These are phyloP conservation scores for Bipolaris gigantea DNA, from an alignment of 2,329 filamentous ascomycete species.

Conservation along the genomic window DNA sequence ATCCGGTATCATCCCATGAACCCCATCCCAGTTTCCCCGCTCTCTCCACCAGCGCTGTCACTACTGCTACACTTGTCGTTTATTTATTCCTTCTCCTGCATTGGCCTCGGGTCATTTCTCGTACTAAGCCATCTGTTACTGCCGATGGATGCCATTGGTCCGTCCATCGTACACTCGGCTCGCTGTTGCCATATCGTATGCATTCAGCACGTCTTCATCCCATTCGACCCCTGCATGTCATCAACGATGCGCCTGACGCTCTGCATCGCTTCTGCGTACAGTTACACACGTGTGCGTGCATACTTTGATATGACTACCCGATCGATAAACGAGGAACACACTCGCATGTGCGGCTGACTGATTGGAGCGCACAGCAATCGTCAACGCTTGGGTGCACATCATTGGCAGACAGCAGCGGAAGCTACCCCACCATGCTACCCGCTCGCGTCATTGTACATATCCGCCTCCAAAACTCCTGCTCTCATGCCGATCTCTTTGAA, in stretches of 20 bases:
- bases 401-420: constrained; percentile 3
- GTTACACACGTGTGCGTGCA: no score
- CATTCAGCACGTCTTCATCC: not conserved
- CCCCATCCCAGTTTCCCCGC: no score
- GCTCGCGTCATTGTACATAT: not conserved
- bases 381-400: constrained; percentile 9
- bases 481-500: not conserved
- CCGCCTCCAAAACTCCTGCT: not conserved
- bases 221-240: not conserved
- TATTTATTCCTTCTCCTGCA: no score
- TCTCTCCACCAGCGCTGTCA: no score
- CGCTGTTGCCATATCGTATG: no score
- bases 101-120: no score
- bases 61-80: no score
- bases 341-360: constrained; percentile 2
- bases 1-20: no score
- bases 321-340: not conserved
- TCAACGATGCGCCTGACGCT: not conserved
- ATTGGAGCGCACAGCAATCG: not conserved
- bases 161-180: no score
- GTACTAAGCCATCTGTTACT: no score
- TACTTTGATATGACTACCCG: not conserved
- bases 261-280: not conserved
- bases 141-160: no score
- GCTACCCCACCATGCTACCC: constrained; percentile 19